Evolutionary conservation across 164 flowering plant genomes (phyloP).

Genomic region (Chimonanthus salicifolius): DNA sequence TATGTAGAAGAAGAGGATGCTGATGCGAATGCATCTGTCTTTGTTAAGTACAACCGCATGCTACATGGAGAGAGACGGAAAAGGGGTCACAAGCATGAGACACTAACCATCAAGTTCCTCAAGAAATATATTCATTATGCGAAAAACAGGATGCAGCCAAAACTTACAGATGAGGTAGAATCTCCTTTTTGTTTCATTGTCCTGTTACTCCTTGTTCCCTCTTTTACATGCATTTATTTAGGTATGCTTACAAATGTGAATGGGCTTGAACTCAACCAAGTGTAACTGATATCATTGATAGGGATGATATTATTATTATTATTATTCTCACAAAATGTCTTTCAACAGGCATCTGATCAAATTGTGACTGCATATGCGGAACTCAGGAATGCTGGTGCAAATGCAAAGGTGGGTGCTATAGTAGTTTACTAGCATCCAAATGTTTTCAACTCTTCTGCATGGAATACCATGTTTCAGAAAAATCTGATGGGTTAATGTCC

Average conservation of each 20-base stretch:
- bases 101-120: constrained; percentile 85
- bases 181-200: constrained; percentile 5
- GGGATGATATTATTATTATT: not conserved
- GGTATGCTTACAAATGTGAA: not conserved
- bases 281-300: not conserved
- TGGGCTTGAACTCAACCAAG: not conserved
- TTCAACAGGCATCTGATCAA: constrained; percentile 74
- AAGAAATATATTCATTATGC: constrained; percentile 97
- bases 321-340: not conserved
- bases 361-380: constrained; percentile 95
- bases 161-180: constrained; percentile 87
- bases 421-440: not conserved
- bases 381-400: constrained; percentile 74
- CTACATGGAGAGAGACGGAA: constrained; percentile 75
- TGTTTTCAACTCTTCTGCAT: not conserved
- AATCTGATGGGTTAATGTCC: not conserved
- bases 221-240: not conserved
- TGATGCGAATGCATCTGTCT: constrained; percentile 60
- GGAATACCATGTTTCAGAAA: not conserved
- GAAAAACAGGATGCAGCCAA: constrained; percentile 86
- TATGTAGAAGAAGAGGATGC: constrained; percentile 72
- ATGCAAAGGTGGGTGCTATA: constrained; percentile 49
- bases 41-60: constrained; percentile 82
- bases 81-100: constrained; percentile 59
- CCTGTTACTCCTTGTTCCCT: not conserved